Percentiles rank a stretch among this genome's conserved stretches.
phyloP scores from a whole-genome alignment of 495 filamentous ascomycete genomes.

The Thermochaetoides thermophila region DNA sequence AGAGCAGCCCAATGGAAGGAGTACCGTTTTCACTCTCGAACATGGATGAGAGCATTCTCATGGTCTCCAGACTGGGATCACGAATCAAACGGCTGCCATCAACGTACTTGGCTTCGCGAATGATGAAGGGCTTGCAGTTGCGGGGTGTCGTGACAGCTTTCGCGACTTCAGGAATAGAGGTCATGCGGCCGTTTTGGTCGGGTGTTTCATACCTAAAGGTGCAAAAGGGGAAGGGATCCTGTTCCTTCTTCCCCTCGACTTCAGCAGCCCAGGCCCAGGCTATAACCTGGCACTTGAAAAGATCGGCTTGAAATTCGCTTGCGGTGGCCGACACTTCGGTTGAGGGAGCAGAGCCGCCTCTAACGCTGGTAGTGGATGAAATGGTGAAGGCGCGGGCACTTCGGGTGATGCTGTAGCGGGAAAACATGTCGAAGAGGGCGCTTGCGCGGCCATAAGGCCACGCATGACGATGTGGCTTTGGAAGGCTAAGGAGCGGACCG shows the following conservation, averaged over 20 bases:
- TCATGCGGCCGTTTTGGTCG: conserved; percentile 3
- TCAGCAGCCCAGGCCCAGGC: conserved; percentile 21
- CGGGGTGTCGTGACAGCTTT: conserved; percentile 20
- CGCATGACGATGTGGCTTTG: too few relatives aligned
- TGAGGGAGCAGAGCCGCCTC: conserved; percentile 1
- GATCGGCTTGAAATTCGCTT: conserved; percentile 13
- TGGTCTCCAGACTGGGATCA: conserved; percentile 17
- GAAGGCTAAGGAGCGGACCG: too few relatives aligned
- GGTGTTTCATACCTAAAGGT: conserved; percentile 18
- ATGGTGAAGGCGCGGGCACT: background rate
- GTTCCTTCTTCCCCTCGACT: conserved; percentile 10
- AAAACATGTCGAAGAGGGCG: conserved; percentile 20
- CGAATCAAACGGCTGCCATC: conserved; percentile 22
- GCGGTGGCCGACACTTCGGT: conserved; percentile 6
- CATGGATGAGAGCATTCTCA: conserved; percentile 16
- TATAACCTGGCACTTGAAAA: conserved; percentile 19
- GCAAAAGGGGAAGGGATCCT: conserved; percentile 19
- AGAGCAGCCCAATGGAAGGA: conserved; percentile 11
- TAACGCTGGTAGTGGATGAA: background rate
- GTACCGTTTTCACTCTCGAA: conserved; percentile 7
- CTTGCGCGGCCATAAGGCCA: conserved; percentile 18
- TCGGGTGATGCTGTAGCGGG: conserved; percentile 14
- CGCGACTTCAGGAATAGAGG: conserved; percentile 20
- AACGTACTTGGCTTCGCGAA: conserved; percentile 19
- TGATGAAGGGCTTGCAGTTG: conserved; percentile 21